Evolutionary conservation across 2,329 filamentous ascomycete genomes (phyloP).

Genomic region (Apiospora saccharicola): DNA sequence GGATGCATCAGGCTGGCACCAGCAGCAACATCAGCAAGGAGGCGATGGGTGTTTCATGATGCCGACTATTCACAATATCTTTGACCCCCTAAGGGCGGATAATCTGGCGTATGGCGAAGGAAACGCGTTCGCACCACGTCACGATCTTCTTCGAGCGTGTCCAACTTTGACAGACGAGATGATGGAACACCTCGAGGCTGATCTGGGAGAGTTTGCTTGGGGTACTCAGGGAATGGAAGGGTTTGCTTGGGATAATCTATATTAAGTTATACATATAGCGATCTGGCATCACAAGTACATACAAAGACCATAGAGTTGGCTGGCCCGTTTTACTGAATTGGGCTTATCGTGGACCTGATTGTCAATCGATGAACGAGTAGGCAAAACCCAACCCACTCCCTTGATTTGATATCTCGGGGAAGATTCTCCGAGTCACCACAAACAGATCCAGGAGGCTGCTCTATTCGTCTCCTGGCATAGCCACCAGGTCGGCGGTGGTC

Average conservation of each 20-base stretch:
- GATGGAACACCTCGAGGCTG: slow-evolving; percentile 15
- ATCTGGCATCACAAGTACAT: too few species aligned
- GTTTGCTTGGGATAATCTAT: not conserved
- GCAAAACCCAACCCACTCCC: too few species aligned
- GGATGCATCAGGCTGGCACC: not conserved
- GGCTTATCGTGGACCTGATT: too few species aligned
- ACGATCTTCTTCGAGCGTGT: not conserved
- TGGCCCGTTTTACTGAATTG: too few species aligned
- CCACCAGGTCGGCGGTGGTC: too few species aligned
- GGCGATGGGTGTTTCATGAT: not conserved
- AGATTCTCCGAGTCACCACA: too few species aligned
- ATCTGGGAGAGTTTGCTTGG: slow-evolving; percentile 1
- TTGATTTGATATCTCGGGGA: too few species aligned
- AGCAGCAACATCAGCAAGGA: not conserved
- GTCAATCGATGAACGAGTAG: too few species aligned
- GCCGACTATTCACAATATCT: not conserved
- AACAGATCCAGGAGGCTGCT: too few species aligned
- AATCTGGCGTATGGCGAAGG: not conserved
- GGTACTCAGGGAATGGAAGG: slow-evolving; percentile 9
- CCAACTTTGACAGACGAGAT: slow-evolving; percentile 5
- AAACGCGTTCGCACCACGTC: not conserved
- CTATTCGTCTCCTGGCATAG: too few species aligned
- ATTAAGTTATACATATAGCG: not conserved
- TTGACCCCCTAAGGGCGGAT: not conserved
- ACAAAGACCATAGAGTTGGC: too few species aligned